Percentiles rank a stretch among this genome's conserved stretches.
Conservation (phyloP, 2,329 filamentous ascomycete species). For the Colletotrichum sp. region DNA sequence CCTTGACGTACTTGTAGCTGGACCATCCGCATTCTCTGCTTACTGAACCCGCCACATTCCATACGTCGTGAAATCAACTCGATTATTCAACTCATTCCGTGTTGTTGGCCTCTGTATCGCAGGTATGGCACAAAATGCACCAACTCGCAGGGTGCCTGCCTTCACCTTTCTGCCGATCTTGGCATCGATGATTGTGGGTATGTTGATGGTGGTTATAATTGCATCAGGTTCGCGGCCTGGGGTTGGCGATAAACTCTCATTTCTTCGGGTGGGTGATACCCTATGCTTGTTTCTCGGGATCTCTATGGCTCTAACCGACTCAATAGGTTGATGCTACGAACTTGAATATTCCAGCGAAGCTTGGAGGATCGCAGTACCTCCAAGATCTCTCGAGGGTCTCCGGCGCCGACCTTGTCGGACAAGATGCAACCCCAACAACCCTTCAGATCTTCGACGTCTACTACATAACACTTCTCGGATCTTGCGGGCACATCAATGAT, state of each 20-base stretch:
- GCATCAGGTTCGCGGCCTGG: slow-evolving; percentile 31
- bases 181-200: slow-evolving; percentile 27
- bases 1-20: neutral
- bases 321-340: slow-evolving; percentile 33
- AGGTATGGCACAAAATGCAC: slow-evolving; percentile 13
- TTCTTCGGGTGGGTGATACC: slow-evolving; percentile 33
- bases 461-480: slow-evolving; percentile 35
- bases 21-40: neutral
- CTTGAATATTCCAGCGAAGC: slow-evolving; percentile 32
- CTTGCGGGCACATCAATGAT: slow-evolving; percentile 30
- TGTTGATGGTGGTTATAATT: slow-evolving; percentile 31
- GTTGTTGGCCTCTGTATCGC: neutral
- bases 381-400: slow-evolving; percentile 35
- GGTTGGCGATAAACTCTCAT: slow-evolving; percentile 30
- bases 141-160: neutral
- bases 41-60: neutral
- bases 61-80: neutral
- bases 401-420: slow-evolving; percentile 35
- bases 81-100: neutral
- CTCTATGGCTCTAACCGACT: neutral
- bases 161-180: slow-evolving; percentile 24
- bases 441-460: slow-evolving; percentile 33
- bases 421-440: slow-evolving; percentile 26
- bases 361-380: slow-evolving; percentile 34
- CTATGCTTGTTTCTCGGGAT: neutral